Evolutionary conservation across 163 green algal genomes (phyloP).

Genomic region (Scenedesmus sp.): DNA sequence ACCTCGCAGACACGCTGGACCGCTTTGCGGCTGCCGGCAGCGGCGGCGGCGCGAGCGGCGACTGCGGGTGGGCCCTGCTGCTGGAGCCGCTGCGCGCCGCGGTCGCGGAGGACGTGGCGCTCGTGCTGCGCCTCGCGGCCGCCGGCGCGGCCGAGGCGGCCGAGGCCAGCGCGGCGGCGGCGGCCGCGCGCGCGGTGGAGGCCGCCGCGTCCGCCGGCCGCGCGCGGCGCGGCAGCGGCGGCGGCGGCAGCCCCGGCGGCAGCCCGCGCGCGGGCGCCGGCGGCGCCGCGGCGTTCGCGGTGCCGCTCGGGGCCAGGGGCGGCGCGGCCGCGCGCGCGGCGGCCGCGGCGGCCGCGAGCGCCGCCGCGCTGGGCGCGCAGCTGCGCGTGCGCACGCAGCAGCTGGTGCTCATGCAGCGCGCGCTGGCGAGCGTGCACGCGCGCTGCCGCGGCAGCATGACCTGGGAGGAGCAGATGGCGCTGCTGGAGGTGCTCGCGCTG

Average conservation of each 20-base stretch:
- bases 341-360: neutral
- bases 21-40: neutral
- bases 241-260: neutral
- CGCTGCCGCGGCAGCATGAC: slow-evolving; percentile 26
- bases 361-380: neutral
- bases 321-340: slow-evolving; percentile 16
- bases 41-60: slow-evolving; percentile 23
- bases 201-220: neutral
- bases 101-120: slow-evolving; percentile 36
- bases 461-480: slow-evolving; percentile 43
- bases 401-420: slow-evolving; percentile 54
- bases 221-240: neutral
- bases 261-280: slow-evolving; percentile 14
- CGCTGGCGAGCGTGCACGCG: slow-evolving; percentile 25
- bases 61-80: slow-evolving; percentile 45
- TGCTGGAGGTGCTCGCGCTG: slow-evolving; percentile 44
- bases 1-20: slow-evolving; percentile 21
- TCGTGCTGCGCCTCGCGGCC: slow-evolving; percentile 33
- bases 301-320: slow-evolving; percentile 1
- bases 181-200: slow-evolving; percentile 1
- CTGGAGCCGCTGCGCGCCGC: slow-evolving; percentile 41
- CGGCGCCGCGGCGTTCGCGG: neutral
- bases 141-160: slow-evolving; percentile 10
- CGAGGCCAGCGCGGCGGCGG: neutral
- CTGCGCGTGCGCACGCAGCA: slow-evolving; percentile 46